phyloP scores from a whole-genome alignment of 2,329 filamentous ascomycete genomes.

The Colletotrichum navitas region DNA sequence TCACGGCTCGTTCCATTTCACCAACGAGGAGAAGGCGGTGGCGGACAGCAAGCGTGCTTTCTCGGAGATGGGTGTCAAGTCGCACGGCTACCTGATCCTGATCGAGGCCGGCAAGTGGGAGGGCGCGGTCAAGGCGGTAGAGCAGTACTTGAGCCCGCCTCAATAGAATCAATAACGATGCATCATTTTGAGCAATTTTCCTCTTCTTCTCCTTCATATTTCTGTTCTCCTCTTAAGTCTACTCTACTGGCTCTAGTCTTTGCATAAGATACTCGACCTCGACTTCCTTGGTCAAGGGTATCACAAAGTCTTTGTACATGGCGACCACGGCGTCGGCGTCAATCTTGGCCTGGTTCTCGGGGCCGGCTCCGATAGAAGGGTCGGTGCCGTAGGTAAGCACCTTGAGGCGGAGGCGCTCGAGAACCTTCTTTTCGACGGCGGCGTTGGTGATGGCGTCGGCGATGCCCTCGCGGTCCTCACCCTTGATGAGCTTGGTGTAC shows the following conservation, averaged over 20 bases:
- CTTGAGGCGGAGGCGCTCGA: slow-evolving; percentile 88
- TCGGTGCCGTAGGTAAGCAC: slow-evolving; percentile 94
- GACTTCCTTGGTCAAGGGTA: slow-evolving; percentile 96
- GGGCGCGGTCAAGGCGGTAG: slow-evolving; percentile 79
- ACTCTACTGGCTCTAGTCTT: slow-evolving; percentile 68
- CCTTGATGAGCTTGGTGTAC: slow-evolving; percentile 86
- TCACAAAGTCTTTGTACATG: slow-evolving; percentile 94
- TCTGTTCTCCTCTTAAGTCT: slow-evolving; percentile 10
- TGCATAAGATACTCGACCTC: slow-evolving; percentile 99
- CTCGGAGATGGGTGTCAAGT: slow-evolving; percentile 90
- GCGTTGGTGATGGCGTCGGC: slow-evolving; percentile 91
- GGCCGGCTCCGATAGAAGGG: slow-evolving; percentile 72
- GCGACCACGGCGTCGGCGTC: slow-evolving; percentile 90
- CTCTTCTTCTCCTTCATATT: not conserved
- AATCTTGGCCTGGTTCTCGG: slow-evolving; percentile 79
- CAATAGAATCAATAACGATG: slow-evolving; percentile 45
- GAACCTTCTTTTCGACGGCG: slow-evolving; percentile 88
- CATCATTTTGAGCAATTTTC: slow-evolving; percentile 27
- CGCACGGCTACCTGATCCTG: slow-evolving; percentile 86
- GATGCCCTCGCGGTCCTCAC: slow-evolving; percentile 83
- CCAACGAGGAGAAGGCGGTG: slow-evolving; percentile 82
- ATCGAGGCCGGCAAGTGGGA: slow-evolving; percentile 85
- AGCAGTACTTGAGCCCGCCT: slow-evolving; percentile 76
- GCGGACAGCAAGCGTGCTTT: slow-evolving; percentile 95
- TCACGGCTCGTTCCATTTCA: slow-evolving; percentile 80